These are phyloP conservation scores for Neurospora sp. DNA, from an alignment of 495 filamentous ascomycete genomes.

Conservation along the genomic window DNA sequence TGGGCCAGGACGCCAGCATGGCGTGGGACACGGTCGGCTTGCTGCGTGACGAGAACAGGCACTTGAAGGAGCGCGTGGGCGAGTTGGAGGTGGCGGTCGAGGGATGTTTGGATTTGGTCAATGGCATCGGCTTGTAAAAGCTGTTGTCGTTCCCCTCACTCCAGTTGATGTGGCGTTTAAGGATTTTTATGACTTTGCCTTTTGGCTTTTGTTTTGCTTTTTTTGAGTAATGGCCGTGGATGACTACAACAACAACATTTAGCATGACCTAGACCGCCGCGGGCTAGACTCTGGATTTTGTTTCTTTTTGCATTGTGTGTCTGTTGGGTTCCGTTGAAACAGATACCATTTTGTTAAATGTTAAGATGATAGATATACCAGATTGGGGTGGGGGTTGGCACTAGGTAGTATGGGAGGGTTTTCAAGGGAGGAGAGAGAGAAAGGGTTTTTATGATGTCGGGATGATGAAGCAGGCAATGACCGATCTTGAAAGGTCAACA, in stretches of 20 bases:
- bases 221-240: background rate
- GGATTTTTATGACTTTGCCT: no score
- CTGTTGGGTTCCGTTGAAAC: background rate
- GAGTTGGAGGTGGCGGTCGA: constrained; percentile 60
- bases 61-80: constrained; percentile 55
- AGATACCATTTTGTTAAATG: background rate
- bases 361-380: background rate
- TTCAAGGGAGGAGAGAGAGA: background rate
- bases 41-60: constrained; percentile 62
- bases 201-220: background rate
- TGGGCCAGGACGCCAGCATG: constrained; percentile 51
- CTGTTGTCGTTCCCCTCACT: no score
- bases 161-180: no score
- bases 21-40: constrained; percentile 63
- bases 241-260: background rate
- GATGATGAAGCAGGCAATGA: background rate
- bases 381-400: background rate
- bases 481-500: background rate
- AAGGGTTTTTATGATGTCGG: background rate
- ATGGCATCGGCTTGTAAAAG: constrained; percentile 30
- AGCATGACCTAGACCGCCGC: background rate
- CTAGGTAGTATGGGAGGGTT: background rate
- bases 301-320: background rate
- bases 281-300: background rate
- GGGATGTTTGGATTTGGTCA: constrained; percentile 57